These are phyloP conservation scores for Pterocarpus santalinus DNA, from an alignment of 306 rosid genomes.

Conservation along the genomic window DNA sequence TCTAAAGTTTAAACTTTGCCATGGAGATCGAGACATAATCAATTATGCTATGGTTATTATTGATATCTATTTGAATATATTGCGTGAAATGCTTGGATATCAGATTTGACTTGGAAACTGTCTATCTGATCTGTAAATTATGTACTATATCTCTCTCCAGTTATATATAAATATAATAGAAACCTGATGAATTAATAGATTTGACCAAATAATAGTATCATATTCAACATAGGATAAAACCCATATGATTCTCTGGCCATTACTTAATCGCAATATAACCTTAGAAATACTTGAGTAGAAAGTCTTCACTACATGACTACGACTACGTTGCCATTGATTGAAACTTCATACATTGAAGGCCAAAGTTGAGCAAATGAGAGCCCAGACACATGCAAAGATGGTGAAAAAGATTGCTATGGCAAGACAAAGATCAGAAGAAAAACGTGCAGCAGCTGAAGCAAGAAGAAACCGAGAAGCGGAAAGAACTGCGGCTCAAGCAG, in stretches of 20 bases:
- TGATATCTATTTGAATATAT: constrained; percentile 9
- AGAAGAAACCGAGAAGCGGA: constrained; percentile 74
- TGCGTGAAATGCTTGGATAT: background rate
- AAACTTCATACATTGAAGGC: constrained; percentile 56
- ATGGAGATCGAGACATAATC: background rate
- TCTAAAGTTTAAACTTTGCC: background rate
- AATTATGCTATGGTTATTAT: constrained; percentile 9
- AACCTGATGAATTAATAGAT: background rate
- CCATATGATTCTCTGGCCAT: background rate
- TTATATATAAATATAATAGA: background rate
- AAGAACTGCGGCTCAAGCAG: constrained; percentile 77
- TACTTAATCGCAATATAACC: background rate
- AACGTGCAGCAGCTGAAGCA: constrained; percentile 79
- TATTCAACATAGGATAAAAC: background rate
- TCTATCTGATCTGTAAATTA: background rate
- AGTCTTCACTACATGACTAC: background rate
- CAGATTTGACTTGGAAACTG: background rate
- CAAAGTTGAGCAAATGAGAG: constrained; percentile 86
- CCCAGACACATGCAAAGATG: constrained; percentile 84
- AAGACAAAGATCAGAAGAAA: constrained; percentile 86
- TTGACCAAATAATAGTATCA: background rate
- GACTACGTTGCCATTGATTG: constrained; percentile 8
- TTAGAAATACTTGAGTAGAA: background rate
- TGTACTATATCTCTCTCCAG: background rate
- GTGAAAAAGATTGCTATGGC: constrained; percentile 85